Conservation (phyloP, 805 yeast genomes). For the Sugiyamaella qingdaonensis region DNA sequence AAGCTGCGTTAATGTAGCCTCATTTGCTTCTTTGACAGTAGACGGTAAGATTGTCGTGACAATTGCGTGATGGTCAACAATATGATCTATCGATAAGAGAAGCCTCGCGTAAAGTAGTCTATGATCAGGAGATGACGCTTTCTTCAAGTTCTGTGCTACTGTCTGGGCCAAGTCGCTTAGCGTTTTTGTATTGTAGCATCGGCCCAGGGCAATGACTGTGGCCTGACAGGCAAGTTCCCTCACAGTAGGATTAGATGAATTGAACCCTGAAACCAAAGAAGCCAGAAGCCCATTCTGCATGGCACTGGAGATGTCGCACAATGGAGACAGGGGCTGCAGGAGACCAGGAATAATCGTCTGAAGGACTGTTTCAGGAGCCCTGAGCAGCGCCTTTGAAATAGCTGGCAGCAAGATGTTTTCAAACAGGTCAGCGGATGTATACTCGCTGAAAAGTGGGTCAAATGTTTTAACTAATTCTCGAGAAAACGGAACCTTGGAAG, state of each 20-base stretch:
- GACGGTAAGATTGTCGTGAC: constrained; percentile 45
- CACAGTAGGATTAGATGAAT: constrained; percentile 66
- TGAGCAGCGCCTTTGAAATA: constrained; percentile 66
- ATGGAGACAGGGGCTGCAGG: constrained; percentile 33
- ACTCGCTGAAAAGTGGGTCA: constrained; percentile 43
- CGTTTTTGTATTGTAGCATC: constrained; percentile 28
- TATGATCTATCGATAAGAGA: constrained; percentile 35
- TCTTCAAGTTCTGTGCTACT: constrained; percentile 52
- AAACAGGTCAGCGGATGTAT: constrained; percentile 39
- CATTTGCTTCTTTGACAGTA: constrained; percentile 74
- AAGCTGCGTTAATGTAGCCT: constrained; percentile 49
- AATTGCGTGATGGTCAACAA: constrained; percentile 35
- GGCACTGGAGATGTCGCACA: constrained; percentile 41
- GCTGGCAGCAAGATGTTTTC: constrained; percentile 47
- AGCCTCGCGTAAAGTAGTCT: constrained; percentile 50
- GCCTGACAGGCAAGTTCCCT: constrained; percentile 46
- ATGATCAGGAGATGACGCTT: constrained; percentile 60
- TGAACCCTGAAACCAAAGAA: constrained; percentile 52
- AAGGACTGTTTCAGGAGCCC: constrained; percentile 73
- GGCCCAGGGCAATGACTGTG: constrained; percentile 30
- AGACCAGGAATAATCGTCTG: constrained; percentile 51
- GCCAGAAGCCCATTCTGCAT: constrained; percentile 45
- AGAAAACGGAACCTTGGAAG: constrained; percentile 26
- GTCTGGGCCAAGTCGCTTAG: constrained; percentile 45
- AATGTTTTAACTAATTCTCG: constrained; percentile 29